phyloP scores from a whole-genome alignment of 495 filamentous ascomycete genomes.

The Aspergillus steynii region DNA sequence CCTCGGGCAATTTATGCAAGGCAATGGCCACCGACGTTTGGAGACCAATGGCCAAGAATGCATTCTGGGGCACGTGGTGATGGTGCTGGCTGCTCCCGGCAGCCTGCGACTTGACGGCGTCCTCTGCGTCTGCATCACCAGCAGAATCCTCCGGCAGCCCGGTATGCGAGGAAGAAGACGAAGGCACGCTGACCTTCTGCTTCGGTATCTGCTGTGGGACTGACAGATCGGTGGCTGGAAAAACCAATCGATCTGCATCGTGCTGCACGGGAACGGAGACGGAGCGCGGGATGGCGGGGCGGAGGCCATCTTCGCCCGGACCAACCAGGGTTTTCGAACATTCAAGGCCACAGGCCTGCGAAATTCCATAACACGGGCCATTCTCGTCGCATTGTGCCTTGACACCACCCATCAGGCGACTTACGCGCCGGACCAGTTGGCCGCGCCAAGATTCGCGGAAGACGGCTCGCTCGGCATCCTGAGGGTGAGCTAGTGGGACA shows the following conservation, averaged over 20 bases:
- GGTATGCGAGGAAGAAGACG: slow-evolving; percentile 17
- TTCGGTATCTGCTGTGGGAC: background rate
- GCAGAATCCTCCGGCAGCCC: slow-evolving; percentile 9
- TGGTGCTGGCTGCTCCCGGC: slow-evolving; percentile 64
- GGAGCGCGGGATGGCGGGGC: slow-evolving; percentile 12
- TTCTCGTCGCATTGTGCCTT: slow-evolving; percentile 70
- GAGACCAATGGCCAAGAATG: slow-evolving; percentile 87
- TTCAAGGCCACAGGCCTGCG: slow-evolving; percentile 81
- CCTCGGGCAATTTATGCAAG: slow-evolving; percentile 94
- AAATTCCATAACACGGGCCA: slow-evolving; percentile 80
- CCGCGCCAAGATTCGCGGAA: slow-evolving; percentile 39
- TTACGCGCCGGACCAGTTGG: slow-evolving; percentile 49
- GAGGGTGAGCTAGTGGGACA: slow-evolving; percentile 3
- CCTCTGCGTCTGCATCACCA: slow-evolving; percentile 25
- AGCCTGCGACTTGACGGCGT: slow-evolving; percentile 21
- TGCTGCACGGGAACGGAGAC: slow-evolving; percentile 18
- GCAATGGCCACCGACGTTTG: slow-evolving; percentile 95
- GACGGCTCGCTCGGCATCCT: background rate
- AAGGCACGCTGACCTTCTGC: background rate
- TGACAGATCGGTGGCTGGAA: background rate
- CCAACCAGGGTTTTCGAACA: slow-evolving; percentile 52
- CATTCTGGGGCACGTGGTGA: slow-evolving; percentile 95
- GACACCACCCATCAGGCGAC: slow-evolving; percentile 65
- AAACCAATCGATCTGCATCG: background rate
- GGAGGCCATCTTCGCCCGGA: slow-evolving; percentile 11